Base-by-base conservation (phyloP, 208 protist genomes). In the Acanthamoeba lenticulata region DNA sequence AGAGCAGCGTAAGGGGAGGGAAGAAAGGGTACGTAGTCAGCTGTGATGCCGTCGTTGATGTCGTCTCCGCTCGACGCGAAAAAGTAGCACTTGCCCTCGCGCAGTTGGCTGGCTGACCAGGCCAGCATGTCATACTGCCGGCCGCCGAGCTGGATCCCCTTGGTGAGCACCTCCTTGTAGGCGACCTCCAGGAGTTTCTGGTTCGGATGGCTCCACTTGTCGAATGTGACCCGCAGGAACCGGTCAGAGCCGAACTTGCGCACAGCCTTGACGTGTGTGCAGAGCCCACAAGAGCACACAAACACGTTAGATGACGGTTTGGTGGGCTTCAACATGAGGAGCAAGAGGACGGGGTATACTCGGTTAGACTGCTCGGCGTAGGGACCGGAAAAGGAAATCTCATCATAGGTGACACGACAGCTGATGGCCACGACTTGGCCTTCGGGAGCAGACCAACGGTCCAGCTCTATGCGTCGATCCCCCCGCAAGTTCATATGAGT, bases 51-150 rank as follows among this genome's bases (percentile, higher is more conserved):
- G 21, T 91, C 85, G 24, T n/a, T 65, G 60, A 91, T 91, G 52
- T 91, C 85, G 24, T 91, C 85, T 0, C 85, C 85, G n/a, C 32
- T 38, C 6, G 85, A 91, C 32, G 85, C 85, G n/a, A 91, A 91
- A 34, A 91, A 91, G 60, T 74, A 72, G 34, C 85, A 91, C 42
- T 91, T 91, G 60, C 85, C 85, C 49, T 91, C 85, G 5, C 85
- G 85, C 49, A 72, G 32, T 38, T 72, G 55, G 60, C 85, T 91
- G 15, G 85, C 85, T 9, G 85, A 91, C 49, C 60, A 91, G 9
- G 85, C 60, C 52, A 91, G 42, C 38, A 91, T 52, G 5, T 91
- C 85, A 49, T 91, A 91, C 24, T 91, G 7, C 36, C 85, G 85
- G 1, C 85, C 85, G 1, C 55, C 85, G 15, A 91, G 34, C 1